A percentile compares a stretch with the other conserved stretches of the same genome.
Conservation (phyloP, 495 filamentous ascomycete genomes). For the Daldinia vernicosa region DNA sequence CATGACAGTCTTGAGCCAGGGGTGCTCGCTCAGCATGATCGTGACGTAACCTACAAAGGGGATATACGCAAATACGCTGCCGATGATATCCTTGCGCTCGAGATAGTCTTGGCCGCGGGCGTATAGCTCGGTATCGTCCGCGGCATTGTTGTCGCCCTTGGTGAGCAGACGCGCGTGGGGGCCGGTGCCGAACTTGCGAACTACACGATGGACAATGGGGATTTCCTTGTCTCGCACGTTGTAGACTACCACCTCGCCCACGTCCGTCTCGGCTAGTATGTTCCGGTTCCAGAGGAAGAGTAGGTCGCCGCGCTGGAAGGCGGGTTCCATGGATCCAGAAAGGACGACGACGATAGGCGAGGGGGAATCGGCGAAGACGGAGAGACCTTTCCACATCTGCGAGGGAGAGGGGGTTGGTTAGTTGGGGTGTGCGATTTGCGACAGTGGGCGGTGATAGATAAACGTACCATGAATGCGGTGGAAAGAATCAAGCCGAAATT, state of each 20-base stretch:
- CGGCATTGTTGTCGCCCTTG: constrained; percentile 97
- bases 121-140: constrained; percentile 94
- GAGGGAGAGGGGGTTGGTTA: constrained; percentile 3
- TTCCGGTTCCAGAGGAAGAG: constrained; percentile 95
- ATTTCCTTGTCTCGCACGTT: constrained; percentile 92
- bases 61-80: constrained; percentile 92
- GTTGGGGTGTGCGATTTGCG: neutral
- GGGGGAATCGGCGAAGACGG: constrained; percentile 83
- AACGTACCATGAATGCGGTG: constrained; percentile 85
- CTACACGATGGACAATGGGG: constrained; percentile 90
- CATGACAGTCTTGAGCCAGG: constrained; percentile 95
- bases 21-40: constrained; percentile 94
- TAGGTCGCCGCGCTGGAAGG: constrained; percentile 94
- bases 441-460: neutral
- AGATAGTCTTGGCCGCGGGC: constrained; percentile 86
- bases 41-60: constrained; percentile 98
- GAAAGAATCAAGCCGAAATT: constrained; percentile 95
- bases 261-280: constrained; percentile 68
- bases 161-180: constrained; percentile 72
- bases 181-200: constrained; percentile 73
- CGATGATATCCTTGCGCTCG: constrained; percentile 88
- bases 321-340: constrained; percentile 95
- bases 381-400: constrained; percentile 91
- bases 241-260: constrained; percentile 95
- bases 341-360: constrained; percentile 96